A percentile compares a stretch with the other conserved stretches of the same genome.
phyloP scores from a whole-genome alignment of 257 asterid genomes.

The Scutellaria galericulata region DNA sequence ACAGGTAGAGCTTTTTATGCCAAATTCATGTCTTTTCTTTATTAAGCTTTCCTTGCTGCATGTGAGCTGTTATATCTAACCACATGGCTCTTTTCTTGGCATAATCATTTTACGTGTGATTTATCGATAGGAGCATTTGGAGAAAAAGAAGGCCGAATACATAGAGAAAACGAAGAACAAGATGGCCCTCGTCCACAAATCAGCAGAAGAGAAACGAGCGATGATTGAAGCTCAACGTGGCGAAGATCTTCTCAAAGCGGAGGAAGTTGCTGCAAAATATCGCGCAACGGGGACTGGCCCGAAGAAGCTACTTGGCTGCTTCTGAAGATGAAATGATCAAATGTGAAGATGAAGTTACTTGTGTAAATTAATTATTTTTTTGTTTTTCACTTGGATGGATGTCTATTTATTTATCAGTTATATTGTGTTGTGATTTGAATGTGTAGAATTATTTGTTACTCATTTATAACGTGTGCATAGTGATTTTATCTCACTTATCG shows the following conservation, averaged over 20 bases:
- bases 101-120: neutral
- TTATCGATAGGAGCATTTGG: constrained; percentile 66
- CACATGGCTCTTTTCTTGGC: constrained; percentile 15
- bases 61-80: constrained; percentile 20
- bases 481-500: constrained; percentile 21
- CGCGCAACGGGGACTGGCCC: constrained; percentile 93
- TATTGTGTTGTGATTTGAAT: constrained; percentile 43
- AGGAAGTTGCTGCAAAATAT: constrained; percentile 82
- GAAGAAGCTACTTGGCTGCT: constrained; percentile 75
- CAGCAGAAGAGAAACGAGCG: constrained; percentile 85
- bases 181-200: constrained; percentile 71
- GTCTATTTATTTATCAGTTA: constrained; percentile 38
- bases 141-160: constrained; percentile 78
- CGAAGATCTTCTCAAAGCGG: constrained; percentile 91
- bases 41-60: constrained; percentile 23
- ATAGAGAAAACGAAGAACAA: constrained; percentile 80
- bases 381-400: constrained; percentile 27
- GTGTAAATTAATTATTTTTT: constrained; percentile 43
- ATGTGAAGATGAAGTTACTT: constrained; percentile 33
- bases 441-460: constrained; percentile 44
- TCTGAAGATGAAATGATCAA: constrained; percentile 41
- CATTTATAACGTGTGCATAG: constrained; percentile 52
- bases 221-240: constrained; percentile 75
- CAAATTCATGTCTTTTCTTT: constrained; percentile 18
- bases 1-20: constrained; percentile 12